Base-by-base conservation (phyloP, 768 basidiomycete species). In the Royoungia palumana region DNA sequence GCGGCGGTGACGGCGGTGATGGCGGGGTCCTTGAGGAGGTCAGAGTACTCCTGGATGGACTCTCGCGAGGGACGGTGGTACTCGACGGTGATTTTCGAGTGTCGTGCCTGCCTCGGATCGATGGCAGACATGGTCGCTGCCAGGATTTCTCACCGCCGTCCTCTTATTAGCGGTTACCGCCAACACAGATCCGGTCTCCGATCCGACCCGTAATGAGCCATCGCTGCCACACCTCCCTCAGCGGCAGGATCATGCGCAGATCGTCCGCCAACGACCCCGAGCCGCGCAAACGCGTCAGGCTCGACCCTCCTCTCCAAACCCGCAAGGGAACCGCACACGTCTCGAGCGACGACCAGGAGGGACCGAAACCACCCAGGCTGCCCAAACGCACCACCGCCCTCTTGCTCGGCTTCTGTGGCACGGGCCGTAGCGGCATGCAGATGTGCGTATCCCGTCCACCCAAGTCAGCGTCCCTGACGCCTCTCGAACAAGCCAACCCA, bases 351-450 rank as follows among this genome's bases (percentile, higher is more conserved):
- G 50, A 51, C 5, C 61, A 41, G 41, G 50, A 40, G 21, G 50
- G 49, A 0, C 44, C 52, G 10, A 83, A 82, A 61, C 72, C 72
- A 3, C 75, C 74, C 20, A 77, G 88, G 28, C 70, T 86, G 21
- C 92, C 94, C 13, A 96, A 96, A 70, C 78, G 85, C 59, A 85
- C 85, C 71, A 85, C 85, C 35, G 94, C 90, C 0, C 66, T 97
- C 40, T 70, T 96, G 44, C 73, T 97, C 22, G 94, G 94, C 3
- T 97, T 93, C 59, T 92, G 90, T 68, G 95, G 95, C 6, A 84
- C 89, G 0, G 92, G 89, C 1, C 96, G 85, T 65, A 86, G 80
- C 59, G 95, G 95, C 20, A 97, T 96, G 90, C 95, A 98, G 72
- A 87, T 94, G 95, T 96, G 63, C 63, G 92, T 77, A 11, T 13